Conservation (phyloP, 805 yeast genomes). For the Candida boidinii region DNA sequence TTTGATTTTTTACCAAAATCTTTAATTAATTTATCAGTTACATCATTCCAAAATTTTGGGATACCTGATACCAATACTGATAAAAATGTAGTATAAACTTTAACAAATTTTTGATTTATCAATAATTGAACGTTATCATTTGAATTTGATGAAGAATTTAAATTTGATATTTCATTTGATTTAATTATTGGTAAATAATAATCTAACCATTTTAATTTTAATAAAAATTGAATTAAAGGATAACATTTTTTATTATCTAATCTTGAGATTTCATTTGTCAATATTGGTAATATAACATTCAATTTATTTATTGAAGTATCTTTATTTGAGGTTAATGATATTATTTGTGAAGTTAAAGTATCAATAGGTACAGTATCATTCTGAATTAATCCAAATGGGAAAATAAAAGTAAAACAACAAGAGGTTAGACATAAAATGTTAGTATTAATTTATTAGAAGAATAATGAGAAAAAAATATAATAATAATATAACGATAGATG, state of each 20-base stretch:
- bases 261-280: slow-evolving; percentile 58
- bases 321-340: slow-evolving; percentile 38
- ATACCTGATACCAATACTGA: slow-evolving; percentile 73
- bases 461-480: slow-evolving; percentile 4
- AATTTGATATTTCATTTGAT: slow-evolving; percentile 18
- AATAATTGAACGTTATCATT: no score
- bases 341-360: slow-evolving; percentile 50
- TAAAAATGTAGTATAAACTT: slow-evolving; percentile 61
- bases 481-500: slow-evolving; percentile 4
- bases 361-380: slow-evolving; percentile 49
- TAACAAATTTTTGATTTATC: slow-evolving; percentile 26
- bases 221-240: slow-evolving; percentile 49
- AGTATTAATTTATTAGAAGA: slow-evolving; percentile 2
- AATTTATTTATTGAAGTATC: slow-evolving; percentile 49
- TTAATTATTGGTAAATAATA: no score
- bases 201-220: slow-evolving; percentile 58
- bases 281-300: slow-evolving; percentile 42
- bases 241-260: slow-evolving; percentile 50
- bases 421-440: slow-evolving; percentile 17
- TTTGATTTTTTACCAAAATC: slow-evolving; percentile 36
- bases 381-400: no score
- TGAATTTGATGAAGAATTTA: no score
- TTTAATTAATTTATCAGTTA: slow-evolving; percentile 57
- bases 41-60: slow-evolving; percentile 87
- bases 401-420: no score